Base-by-base conservation (phyloP, 176 grass and related monocot genomes). In the Oryza glaberrima region DNA sequence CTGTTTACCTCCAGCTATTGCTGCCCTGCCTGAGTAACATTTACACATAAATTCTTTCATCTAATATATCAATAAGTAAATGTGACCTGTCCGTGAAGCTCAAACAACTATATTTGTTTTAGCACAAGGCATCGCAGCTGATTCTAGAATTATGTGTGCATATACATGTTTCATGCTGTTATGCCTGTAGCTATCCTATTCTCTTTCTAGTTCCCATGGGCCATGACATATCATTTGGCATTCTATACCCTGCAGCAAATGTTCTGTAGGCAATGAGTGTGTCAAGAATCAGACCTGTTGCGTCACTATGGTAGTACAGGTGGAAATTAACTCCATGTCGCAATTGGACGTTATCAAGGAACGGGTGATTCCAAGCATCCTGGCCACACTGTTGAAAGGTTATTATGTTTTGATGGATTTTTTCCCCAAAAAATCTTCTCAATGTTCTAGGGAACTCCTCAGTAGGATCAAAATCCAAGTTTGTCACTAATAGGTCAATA, bases 361-460 rank as follows among this genome's bases (percentile, higher is more conserved):
- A 14, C 77, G 46, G 40, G 82, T 95, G 23, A 88, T 98, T 83
- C 93, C 93, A 81, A 71, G 75, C 51, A 81, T 95, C 35, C 81
- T 95, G 45, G 76, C 83, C 67, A 82, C 73, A 67, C 87, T 90
- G 51, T 54, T 95, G 68, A 93, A 94, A 98, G 93, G 96, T 98
- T 52, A 86, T 79, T 78, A 72, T 68, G 13, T 19, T 78, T 46
- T 25, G 20, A 70, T 65, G 73, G 14, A 74, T 90, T 38, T 38
- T 38, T 38, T 45, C 52, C 41, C 54, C 52, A 8, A 45, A 41
- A 73, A 45, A 66, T 85, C 1, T 49, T 45, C n/a, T 16, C 44
- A 68, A 60, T 85, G 67, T 52, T 81, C 3, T 40, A 35, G 45
- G 69, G 41, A 72, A 23, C 48, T 61, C 35, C 35, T 72, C 56